phyloP scores from a whole-genome alignment of 139 green algal genomes.

The Edaphochlamys debaryana region DNA sequence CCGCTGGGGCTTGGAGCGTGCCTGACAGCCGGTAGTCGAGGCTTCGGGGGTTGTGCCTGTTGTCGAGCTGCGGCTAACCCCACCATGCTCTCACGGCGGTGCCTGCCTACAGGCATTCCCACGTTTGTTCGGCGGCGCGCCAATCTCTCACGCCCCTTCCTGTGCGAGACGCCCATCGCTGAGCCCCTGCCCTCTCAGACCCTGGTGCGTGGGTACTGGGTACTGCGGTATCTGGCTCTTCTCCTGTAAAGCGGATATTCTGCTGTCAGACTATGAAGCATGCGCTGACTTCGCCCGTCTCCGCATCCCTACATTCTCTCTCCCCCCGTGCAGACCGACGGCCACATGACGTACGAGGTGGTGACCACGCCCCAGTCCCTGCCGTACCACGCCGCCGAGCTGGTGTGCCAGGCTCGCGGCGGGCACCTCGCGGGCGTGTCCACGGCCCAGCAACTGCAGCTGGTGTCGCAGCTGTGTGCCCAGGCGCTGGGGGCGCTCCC shows the following conservation, averaged over 20 bases:
- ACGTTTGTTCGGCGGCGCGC: background rate
- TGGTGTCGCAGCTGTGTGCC: background rate
- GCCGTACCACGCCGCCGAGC: background rate
- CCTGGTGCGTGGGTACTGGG: too few relatives aligned
- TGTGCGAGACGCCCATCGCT: background rate
- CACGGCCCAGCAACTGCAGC: background rate
- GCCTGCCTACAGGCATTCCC: background rate
- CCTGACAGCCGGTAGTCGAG: too few relatives aligned
- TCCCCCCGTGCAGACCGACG: background rate
- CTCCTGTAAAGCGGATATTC: too few relatives aligned
- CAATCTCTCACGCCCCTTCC: background rate
- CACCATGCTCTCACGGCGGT: too few relatives aligned
- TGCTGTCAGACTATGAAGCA: too few relatives aligned
- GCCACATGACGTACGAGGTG: background rate
- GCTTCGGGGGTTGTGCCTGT: too few relatives aligned
- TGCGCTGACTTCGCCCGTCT: too few relatives aligned
- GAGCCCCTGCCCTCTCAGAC: too few relatives aligned
- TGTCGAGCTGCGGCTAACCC: too few relatives aligned
- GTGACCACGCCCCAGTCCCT: background rate
- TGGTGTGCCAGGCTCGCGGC: background rate
- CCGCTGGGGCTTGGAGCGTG: too few relatives aligned
- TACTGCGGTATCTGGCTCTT: too few relatives aligned
- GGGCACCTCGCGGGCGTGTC: background rate
- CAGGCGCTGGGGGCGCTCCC: background rate
- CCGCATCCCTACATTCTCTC: too few relatives aligned